These are phyloP conservation scores for Coemansia javaensis DNA, from an alignment of 192 early-diverging fungal genomes.

Conservation along the genomic window DNA sequence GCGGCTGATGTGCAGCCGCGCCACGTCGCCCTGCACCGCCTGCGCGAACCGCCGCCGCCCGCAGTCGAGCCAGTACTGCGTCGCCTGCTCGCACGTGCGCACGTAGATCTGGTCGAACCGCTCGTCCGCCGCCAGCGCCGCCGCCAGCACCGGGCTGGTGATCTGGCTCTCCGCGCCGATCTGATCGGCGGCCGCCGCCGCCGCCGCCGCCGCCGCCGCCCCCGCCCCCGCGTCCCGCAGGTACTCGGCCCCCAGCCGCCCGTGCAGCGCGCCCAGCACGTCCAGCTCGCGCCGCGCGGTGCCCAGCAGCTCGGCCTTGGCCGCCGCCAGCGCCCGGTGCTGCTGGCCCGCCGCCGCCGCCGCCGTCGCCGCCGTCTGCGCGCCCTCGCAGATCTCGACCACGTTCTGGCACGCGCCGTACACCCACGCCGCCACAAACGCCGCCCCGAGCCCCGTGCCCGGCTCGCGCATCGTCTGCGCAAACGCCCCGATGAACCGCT, in stretches of 20 bases:
- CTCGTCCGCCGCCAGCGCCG: constrained; percentile 31
- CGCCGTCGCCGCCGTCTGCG: constrained; percentile 9
- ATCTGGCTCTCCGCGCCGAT: constrained; percentile 6
- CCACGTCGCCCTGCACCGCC: constrained; percentile 40
- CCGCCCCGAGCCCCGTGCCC: constrained; percentile 26
- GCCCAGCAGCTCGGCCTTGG: constrained; percentile 48
- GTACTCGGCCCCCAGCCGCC: constrained; percentile 12
- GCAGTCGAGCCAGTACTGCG: constrained; percentile 46
- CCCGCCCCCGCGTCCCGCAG: neutral
- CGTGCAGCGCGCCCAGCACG: constrained; percentile 29
- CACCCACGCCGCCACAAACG: constrained; percentile 45
- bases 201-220: neutral
- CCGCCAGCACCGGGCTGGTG: constrained; percentile 44
- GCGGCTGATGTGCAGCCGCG: constrained; percentile 31
- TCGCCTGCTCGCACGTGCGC: constrained; percentile 45
- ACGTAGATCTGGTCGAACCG: constrained; percentile 50
- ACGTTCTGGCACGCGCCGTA: constrained; percentile 44
- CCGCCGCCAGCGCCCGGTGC: constrained; percentile 19
- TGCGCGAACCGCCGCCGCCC: constrained; percentile 38
- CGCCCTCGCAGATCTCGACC: constrained; percentile 49
- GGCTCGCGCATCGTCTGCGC: constrained; percentile 27
- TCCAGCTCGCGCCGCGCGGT: constrained; percentile 44
- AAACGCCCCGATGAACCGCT: constrained; percentile 34
- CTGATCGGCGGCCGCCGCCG: neutral
- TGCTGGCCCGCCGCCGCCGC: neutral